Percentiles rank a stretch among this genome's conserved stretches.
phyloP scores from a whole-genome alignment of 169 alveolate species.

The Eimeria tenella region DNA sequence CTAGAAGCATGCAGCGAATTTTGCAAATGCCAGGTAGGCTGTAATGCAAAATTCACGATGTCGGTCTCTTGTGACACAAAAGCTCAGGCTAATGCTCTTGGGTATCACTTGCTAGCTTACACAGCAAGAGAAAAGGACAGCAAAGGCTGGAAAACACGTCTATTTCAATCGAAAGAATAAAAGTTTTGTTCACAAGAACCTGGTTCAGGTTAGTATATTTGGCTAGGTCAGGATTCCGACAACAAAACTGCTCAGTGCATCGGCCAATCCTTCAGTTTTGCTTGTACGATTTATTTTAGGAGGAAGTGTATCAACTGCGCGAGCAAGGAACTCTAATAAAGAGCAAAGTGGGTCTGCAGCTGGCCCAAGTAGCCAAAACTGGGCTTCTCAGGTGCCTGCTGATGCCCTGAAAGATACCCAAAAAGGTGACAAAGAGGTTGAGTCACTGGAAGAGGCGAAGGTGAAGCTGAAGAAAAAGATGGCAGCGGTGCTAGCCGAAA shows the following conservation, averaged over 20 bases:
- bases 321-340: not conserved
- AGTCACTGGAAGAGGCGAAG: slow-evolving; percentile 40
- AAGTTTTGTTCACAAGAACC: too few species aligned
- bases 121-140: too few species aligned
- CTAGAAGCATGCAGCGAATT: slow-evolving; percentile 79
- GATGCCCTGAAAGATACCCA: slow-evolving; percentile 44
- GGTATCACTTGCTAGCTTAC: too few species aligned
- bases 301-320: not conserved
- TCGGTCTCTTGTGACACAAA: too few species aligned
- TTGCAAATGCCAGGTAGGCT: slow-evolving; percentile 60
- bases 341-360: not conserved
- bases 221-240: too few species aligned
- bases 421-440: not conserved
- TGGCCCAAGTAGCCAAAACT: not conserved
- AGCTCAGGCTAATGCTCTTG: too few species aligned
- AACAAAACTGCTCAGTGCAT: not conserved
- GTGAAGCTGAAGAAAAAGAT: slow-evolving; percentile 20
- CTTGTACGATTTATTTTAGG: not conserved
- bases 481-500: slow-evolving; percentile 49
- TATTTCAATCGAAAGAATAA: too few species aligned
- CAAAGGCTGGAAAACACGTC: too few species aligned
- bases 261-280: not conserved
- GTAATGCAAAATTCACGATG: too few species aligned
- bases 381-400: slow-evolving; percentile 50
- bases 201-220: too few species aligned